Conservation (phyloP, 2,329 filamentous ascomycete genomes). For the Hypoxylon sp. region DNA sequence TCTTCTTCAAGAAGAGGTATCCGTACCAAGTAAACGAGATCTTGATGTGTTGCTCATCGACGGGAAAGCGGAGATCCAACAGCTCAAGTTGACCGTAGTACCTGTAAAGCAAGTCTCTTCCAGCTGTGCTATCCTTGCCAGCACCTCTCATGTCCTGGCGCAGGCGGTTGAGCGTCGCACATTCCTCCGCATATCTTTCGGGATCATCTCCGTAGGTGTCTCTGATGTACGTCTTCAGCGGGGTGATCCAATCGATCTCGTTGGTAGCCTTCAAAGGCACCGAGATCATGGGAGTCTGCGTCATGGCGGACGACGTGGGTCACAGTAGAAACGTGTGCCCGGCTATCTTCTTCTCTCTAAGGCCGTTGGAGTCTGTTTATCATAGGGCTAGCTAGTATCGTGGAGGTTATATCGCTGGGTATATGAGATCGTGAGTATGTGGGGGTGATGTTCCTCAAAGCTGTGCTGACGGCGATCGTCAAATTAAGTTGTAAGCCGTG, state of each 20-base stretch:
- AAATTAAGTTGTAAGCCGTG: constrained; percentile 10
- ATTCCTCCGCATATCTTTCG: constrained; percentile 95
- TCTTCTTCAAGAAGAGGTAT: background rate
- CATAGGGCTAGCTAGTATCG: constrained; percentile 31
- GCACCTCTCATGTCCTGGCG: constrained; percentile 99
- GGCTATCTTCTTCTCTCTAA: constrained; percentile 19
- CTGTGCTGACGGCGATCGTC: constrained; percentile 23
- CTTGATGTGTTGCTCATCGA: constrained; percentile 99
- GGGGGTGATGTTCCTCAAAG: constrained; percentile 41
- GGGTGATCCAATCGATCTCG: constrained; percentile 97
- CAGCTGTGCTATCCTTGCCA: constrained; percentile 94
- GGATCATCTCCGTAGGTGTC: constrained; percentile 96
- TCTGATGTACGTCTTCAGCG: constrained; percentile 93
- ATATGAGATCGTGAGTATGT: constrained; percentile 26
- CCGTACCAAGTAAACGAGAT: constrained; percentile 96
- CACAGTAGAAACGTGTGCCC: constrained; percentile 22
- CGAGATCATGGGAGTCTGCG: constrained; percentile 95
- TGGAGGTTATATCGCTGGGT: constrained; percentile 10
- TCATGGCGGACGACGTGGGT: constrained; percentile 64
- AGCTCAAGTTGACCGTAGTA: constrained; percentile 98
- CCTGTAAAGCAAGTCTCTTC: constrained; percentile 92
- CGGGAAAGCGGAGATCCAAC: constrained; percentile 92
- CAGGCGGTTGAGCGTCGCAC: constrained; percentile 91
- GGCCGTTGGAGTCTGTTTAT: constrained; percentile 14
- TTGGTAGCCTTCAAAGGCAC: constrained; percentile 93